Evolutionary conservation across 257 asterid genomes (phyloP).

Genomic region (Lycium barbarum): DNA sequence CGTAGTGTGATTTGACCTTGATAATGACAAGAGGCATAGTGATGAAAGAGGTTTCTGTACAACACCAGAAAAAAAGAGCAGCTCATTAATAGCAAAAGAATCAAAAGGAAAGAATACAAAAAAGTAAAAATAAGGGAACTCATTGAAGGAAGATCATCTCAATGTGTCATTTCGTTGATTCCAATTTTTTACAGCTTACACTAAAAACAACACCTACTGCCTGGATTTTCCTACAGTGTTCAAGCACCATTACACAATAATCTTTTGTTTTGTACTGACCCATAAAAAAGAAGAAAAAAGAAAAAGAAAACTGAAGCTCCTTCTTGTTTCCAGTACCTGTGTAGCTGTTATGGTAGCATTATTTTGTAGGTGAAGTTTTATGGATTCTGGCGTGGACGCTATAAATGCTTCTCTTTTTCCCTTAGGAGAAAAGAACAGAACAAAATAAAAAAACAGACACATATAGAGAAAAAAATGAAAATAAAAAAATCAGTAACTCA

Average conservation of each 20-base stretch:
- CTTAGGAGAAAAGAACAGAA: too few relatives aligned
- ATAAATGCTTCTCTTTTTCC: too few relatives aligned
- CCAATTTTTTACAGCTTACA: not conserved
- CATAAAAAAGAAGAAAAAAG: too few relatives aligned
- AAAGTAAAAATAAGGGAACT: not conserved
- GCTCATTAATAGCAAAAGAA: not conserved
- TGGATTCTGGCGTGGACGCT: too few relatives aligned
- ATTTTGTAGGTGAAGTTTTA: too few relatives aligned
- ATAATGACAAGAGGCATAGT: not conserved
- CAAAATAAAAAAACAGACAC: not conserved
- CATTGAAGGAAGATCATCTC: not conserved
- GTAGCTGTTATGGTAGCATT: too few relatives aligned
- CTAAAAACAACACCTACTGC: not conserved
- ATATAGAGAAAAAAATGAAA: not conserved
- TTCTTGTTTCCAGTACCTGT: too few relatives aligned
- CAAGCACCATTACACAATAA: conserved; percentile 6
- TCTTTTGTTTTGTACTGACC: not conserved
- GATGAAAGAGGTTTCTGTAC: not conserved
- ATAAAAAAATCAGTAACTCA: not conserved
- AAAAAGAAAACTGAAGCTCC: too few relatives aligned
- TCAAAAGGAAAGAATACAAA: not conserved
- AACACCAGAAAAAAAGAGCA: not conserved
- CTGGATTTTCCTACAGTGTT: not conserved
- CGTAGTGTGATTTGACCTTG: not conserved
- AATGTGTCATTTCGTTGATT: not conserved